phyloP scores from a whole-genome alignment of 1,139 yeast species.

The Candida tetrigidarum region DNA sequence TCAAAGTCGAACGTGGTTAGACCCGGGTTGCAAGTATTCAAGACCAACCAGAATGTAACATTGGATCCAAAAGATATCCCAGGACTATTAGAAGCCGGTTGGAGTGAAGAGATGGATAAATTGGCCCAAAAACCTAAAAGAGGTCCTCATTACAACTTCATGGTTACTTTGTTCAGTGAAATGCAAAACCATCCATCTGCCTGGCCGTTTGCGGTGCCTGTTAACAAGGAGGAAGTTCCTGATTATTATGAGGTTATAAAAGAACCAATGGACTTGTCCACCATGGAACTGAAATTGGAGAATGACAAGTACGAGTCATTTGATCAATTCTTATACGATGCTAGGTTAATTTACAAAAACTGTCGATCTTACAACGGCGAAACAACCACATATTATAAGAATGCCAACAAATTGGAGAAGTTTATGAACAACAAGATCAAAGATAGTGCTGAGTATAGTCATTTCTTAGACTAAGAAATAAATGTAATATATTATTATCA shows the following conservation, averaged over 20 bases:
- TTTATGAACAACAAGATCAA: constrained; percentile 79
- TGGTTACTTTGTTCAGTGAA: constrained; percentile 87
- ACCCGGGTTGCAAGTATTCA: constrained; percentile 79
- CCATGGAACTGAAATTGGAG: constrained; percentile 94
- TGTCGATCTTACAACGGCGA: constrained; percentile 91
- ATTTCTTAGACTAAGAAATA: constrained; percentile 33
- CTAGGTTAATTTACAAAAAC: constrained; percentile 83
- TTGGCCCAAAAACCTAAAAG: constrained; percentile 94
- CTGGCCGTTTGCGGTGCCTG: constrained; percentile 98
- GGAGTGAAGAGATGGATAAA: constrained; percentile 99
- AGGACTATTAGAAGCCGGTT: constrained; percentile 89
- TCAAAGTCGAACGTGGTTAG: constrained; percentile 81
- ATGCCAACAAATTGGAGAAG: constrained; percentile 91
- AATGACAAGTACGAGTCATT: constrained; percentile 89
- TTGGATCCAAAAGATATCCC: constrained; percentile 75
- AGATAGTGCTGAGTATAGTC: constrained; percentile 77
- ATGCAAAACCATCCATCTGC: constrained; percentile 94
- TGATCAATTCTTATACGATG: constrained; percentile 91
- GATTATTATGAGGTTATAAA: constrained; percentile 96
- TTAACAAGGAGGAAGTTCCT: constrained; percentile 90
- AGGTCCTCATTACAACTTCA: constrained; percentile 92
- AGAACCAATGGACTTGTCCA: constrained; percentile 98
- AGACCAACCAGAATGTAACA: constrained; percentile 48
- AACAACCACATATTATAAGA: constrained; percentile 84
- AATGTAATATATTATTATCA: not conserved